These are phyloP conservation scores for Penicillium egyptiacum DNA, from an alignment of 495 filamentous ascomycete genomes.

Conservation along the genomic window DNA sequence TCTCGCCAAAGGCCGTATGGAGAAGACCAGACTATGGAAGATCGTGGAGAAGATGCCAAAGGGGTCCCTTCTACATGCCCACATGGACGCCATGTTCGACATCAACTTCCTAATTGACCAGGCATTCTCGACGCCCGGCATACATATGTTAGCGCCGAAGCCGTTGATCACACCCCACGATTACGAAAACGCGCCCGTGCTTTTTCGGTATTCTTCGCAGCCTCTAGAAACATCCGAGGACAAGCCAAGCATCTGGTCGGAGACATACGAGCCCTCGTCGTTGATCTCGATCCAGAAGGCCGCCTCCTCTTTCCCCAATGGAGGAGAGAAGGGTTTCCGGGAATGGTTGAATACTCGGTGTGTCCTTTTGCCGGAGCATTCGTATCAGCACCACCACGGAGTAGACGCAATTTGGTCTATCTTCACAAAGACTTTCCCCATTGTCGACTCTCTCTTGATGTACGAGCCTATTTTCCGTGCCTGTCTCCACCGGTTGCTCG, in stretches of 20 bases:
- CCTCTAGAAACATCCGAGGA: constrained; percentile 15
- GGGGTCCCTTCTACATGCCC: constrained; percentile 83
- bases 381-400: constrained; percentile 77
- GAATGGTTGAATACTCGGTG: constrained; percentile 75
- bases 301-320: constrained; percentile 70
- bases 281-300: constrained; percentile 61
- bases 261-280: constrained; percentile 54
- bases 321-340: constrained; percentile 68
- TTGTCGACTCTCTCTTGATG: constrained; percentile 70
- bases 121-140: constrained; percentile 69
- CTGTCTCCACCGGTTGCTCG: constrained; percentile 67
- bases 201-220: constrained; percentile 53
- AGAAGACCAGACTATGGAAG: constrained; percentile 77
- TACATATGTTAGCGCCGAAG: constrained; percentile 62
- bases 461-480: constrained; percentile 90
- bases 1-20: constrained; percentile 75
- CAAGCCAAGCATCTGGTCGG: constrained; percentile 58
- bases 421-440: constrained; percentile 67
- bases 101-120: constrained; percentile 72
- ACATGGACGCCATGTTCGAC: constrained; percentile 88
- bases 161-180: constrained; percentile 51
- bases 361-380: constrained; percentile 67
- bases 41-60: constrained; percentile 89
- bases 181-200: constrained; percentile 42
- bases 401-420: constrained; percentile 76